Percentiles rank a stretch among this genome's conserved stretches.
Evolutionary conservation across 1,284 basidiomycete genomes (phyloP).

Genomic region (Irpex rosettiformis): DNA sequence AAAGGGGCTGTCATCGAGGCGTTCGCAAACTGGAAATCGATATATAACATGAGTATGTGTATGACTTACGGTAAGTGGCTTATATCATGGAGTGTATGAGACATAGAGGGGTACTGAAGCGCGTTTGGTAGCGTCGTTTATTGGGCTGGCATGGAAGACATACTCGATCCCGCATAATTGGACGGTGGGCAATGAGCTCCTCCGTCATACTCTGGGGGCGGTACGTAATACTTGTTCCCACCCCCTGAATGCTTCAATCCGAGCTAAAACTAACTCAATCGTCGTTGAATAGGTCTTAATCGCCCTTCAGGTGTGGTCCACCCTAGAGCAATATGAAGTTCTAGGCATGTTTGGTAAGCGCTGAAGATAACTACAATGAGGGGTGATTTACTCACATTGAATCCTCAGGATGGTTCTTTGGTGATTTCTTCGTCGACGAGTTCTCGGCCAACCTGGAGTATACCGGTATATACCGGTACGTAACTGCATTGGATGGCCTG

Average conservation of each 20-base stretch:
- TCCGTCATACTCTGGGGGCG: slow-evolving; percentile 83
- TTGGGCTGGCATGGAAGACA: slow-evolving; percentile 83
- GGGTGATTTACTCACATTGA: slow-evolving; percentile 4
- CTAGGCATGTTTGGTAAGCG: slow-evolving; percentile 83
- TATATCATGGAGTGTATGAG: not conserved
- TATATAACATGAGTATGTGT: slow-evolving; percentile 90
- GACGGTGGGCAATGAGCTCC: slow-evolving; percentile 86
- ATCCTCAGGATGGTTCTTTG: slow-evolving; percentile 87
- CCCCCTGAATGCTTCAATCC: slow-evolving; percentile 6
- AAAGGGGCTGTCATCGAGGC: slow-evolving; percentile 84
- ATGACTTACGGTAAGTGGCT: slow-evolving; percentile 84
- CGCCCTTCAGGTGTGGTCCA: slow-evolving; percentile 89
- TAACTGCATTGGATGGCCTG: not conserved
- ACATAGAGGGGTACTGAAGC: not conserved
- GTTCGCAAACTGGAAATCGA: slow-evolving; percentile 91
- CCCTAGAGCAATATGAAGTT: slow-evolving; percentile 87
- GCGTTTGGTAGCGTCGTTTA: slow-evolving; percentile 63
- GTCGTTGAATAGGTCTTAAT: slow-evolving; percentile 64
- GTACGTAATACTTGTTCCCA: slow-evolving; percentile 47
- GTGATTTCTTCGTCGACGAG: slow-evolving; percentile 96
- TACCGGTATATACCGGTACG: slow-evolving; percentile 90
- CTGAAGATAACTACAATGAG: not conserved
- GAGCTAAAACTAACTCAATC: not conserved
- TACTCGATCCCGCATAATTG: slow-evolving; percentile 80
- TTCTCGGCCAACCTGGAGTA: slow-evolving; percentile 91